Conservation (phyloP, 495 filamentous ascomycete genomes). For the Ramalina peruviana region DNA sequence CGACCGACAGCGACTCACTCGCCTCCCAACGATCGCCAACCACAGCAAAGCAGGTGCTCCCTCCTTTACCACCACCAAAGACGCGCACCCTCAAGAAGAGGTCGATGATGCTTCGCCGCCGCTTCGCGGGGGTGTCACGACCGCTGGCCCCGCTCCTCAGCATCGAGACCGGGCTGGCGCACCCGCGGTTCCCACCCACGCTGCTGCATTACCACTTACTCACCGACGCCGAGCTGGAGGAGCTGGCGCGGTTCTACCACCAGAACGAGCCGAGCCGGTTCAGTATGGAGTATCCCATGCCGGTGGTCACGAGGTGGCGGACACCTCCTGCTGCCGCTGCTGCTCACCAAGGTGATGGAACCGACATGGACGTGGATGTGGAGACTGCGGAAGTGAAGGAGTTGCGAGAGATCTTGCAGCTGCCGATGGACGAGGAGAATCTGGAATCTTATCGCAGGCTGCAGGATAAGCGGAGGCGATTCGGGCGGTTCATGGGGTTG, state of each 20-base stretch:
- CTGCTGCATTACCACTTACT: slow-evolving; percentile 63
- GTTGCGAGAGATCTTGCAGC: slow-evolving; percentile 7
- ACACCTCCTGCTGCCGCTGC: neutral
- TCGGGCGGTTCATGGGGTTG: slow-evolving; percentile 57
- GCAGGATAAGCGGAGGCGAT: slow-evolving; percentile 44
- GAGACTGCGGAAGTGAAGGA: slow-evolving; percentile 20
- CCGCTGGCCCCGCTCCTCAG: slow-evolving; percentile 28
- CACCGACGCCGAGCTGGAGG: slow-evolving; percentile 54
- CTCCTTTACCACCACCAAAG: neutral
- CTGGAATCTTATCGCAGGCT: slow-evolving; percentile 23
- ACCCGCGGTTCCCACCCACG: slow-evolving; percentile 52
- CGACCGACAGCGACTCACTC: neutral
- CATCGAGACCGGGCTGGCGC: slow-evolving; percentile 38
- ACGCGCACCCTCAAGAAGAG: slow-evolving; percentile 1
- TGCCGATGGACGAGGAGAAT: neutral
- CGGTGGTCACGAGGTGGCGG: slow-evolving; percentile 26
- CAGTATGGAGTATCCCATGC: slow-evolving; percentile 50
- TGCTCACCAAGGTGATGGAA: slow-evolving; percentile 8
- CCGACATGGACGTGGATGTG: slow-evolving; percentile 9
- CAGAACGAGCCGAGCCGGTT: slow-evolving; percentile 44
- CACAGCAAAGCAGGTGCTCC: neutral
- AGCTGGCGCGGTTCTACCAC: slow-evolving; percentile 61
- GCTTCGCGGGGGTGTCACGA: slow-evolving; percentile 24
- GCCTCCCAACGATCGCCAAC: neutral
- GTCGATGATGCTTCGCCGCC: slow-evolving; percentile 17